Base-by-base conservation (phyloP, 805 yeast species). In the Tetrapisispora fleetii region DNA sequence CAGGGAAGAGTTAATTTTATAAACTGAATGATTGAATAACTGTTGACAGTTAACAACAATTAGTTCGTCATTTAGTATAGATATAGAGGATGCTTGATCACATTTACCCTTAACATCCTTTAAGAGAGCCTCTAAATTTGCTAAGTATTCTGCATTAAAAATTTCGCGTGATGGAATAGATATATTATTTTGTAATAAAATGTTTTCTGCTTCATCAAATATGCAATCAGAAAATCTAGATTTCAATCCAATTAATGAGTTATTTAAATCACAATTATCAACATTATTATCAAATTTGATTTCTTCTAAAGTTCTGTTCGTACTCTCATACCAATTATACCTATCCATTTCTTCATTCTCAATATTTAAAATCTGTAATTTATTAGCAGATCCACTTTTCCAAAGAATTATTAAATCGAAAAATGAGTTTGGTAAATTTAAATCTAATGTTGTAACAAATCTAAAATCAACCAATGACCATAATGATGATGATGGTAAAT, bases 111-210 rank as follows among this genome's bases (percentile, higher is more conserved):
- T 76, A 47, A 85, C 71, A 57, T 89, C 96, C 48, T 76, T 77
- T 59, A 95, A 82, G 24, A 89, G 69, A 2, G 85, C 73, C 50
- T 80, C 83, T 49, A 90, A 75, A 51, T 82, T 79, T 33, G 76
- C 69, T 85, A 95, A 81, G 55, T 81, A 81, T 30, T 73, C 73
- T 37, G 69, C 68, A 6, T 64, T 50, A 22, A 68, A 58, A 22
- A 59, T 60, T 24, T 59, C 55, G 3, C 53, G 52, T 6, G 54
- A 28, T n/a, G 52, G 38, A 13, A 55, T 46, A 7, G 61, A 54
- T 21, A 58, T 53, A 16, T 58, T 58, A 19, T 59, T 52, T 18
- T 57, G 57, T 9, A 58, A 49, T 6, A 60, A 57, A 7, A 62
- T 55, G 9, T 60, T 53, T 54, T 71, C 70, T 49, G 79, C 81